Percentiles rank a stretch among this genome's conserved stretches.
These are phyloP conservation scores for Malassezia slooffiae DNA, from an alignment of 1,284 basidiomycete species.

Conservation along the genomic window DNA sequence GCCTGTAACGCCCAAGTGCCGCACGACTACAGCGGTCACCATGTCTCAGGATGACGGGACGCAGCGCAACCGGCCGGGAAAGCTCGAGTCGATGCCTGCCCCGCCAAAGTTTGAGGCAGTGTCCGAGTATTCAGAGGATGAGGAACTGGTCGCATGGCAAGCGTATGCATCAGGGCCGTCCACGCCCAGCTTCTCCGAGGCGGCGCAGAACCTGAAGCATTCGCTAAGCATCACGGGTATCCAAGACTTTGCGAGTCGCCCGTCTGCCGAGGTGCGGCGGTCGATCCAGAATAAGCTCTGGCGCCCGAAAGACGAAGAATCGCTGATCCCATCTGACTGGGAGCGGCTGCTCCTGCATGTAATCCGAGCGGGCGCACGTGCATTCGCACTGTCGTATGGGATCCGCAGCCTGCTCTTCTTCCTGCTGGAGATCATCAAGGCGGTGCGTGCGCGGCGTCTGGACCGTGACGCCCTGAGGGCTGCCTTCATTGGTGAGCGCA, in stretches of 20 bases:
- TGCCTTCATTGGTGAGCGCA: conserved; percentile 27
- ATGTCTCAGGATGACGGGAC: too few species aligned
- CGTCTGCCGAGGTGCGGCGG: conserved; percentile 28
- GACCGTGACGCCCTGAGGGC: conserved; percentile 17
- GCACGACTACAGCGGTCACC: too few species aligned
- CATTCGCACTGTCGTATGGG: conserved; percentile 36
- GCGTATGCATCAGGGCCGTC: conserved; percentile 20
- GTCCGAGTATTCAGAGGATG: background rate
- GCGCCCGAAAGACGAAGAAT: conserved; percentile 40
- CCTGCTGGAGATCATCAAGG: conserved; percentile 35
- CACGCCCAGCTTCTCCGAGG: conserved; percentile 41
- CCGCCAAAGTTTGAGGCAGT: too few species aligned
- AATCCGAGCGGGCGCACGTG: conserved; percentile 31
- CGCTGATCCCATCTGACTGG: conserved; percentile 37
- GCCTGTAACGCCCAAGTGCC: too few species aligned
- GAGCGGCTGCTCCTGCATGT: conserved; percentile 41
- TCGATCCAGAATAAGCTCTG: conserved; percentile 39
- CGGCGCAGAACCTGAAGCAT: conserved; percentile 34
- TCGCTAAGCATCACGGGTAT: conserved; percentile 32
- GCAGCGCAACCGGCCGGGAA: too few species aligned
- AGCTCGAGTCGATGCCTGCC: too few species aligned
- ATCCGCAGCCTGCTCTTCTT: conserved; percentile 30
- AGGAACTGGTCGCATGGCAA: background rate
- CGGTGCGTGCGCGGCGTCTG: conserved; percentile 18
- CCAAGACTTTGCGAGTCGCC: conserved; percentile 35